Conservation (phyloP, 192 early-diverging fungal species). For the Umbelopsis ramanniana region DNA sequence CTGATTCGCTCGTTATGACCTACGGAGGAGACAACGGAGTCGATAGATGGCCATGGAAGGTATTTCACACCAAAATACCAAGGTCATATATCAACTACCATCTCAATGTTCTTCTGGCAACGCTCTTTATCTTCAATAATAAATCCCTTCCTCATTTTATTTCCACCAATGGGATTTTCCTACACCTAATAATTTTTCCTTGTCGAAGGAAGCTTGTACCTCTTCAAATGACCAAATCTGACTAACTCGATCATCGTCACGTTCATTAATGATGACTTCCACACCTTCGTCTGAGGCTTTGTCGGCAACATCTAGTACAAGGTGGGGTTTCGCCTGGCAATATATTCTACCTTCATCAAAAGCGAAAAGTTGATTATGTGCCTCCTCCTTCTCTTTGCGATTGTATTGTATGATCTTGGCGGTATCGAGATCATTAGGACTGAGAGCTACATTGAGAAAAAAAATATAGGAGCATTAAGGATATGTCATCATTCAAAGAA, state of each 20-base stretch:
- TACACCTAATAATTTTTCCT: not conserved
- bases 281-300: slow-evolving; percentile 6
- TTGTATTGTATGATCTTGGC: slow-evolving; percentile 13
- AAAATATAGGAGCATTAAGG: not conserved
- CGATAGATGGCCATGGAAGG: too few species aligned
- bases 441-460: not conserved
- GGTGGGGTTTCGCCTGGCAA: slow-evolving; percentile 13
- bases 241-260: slow-evolving; percentile 18
- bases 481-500: too few species aligned
- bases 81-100: too few species aligned
- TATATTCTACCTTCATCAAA: slow-evolving; percentile 10
- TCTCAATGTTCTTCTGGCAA: too few species aligned
- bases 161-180: slow-evolving; percentile 9
- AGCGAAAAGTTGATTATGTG: slow-evolving; percentile 5
- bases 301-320: not conserved
- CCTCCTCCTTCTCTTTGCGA: slow-evolving; percentile 3
- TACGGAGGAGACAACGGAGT: too few species aligned
- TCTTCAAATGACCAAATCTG: slow-evolving; percentile 7
- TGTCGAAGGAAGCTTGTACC: not conserved
- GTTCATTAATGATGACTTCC: slow-evolving; percentile 1
- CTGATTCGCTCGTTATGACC: too few species aligned
- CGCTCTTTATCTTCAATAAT: too few species aligned
- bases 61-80: too few species aligned
- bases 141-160: not conserved
- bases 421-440: not conserved